Evolutionary conservation across 2,329 filamentous ascomycete genomes (phyloP).

Genomic region (Diaporthe citri): DNA sequence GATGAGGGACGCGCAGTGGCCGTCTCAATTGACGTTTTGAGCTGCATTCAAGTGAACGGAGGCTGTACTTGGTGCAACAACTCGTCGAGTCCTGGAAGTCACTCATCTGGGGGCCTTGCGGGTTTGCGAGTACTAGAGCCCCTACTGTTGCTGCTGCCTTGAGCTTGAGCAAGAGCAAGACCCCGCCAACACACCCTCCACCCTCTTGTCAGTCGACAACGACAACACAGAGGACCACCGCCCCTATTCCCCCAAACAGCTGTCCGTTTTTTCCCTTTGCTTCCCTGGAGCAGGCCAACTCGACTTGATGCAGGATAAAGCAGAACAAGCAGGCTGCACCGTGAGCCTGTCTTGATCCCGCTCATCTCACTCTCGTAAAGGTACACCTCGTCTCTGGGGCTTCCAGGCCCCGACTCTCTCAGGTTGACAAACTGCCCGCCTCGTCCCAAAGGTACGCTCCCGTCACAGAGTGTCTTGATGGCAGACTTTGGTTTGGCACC

Average conservation of each 20-base stretch:
- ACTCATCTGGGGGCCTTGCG: background rate
- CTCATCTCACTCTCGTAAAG: background rate
- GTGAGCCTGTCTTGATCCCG: background rate
- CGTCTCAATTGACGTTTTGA: background rate
- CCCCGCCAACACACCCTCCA: background rate
- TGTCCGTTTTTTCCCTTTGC: background rate
- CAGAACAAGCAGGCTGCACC: background rate
- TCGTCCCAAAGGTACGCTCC: background rate
- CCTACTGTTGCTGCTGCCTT: constrained; percentile 2
- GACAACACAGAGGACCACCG: background rate
- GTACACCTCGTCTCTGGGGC: background rate
- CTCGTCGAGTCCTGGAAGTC: background rate
- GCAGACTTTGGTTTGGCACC: background rate
- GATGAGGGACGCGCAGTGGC: background rate
- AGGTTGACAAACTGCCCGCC: background rate
- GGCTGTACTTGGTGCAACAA: constrained; percentile 1
- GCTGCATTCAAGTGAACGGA: constrained; percentile 5
- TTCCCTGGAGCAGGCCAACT: background rate
- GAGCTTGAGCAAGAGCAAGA: background rate
- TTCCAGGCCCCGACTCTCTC: background rate
- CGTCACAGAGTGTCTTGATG: background rate
- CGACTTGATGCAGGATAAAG: background rate
- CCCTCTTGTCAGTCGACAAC: background rate
- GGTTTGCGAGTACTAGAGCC: background rate
- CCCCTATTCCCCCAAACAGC: background rate